phyloP scores from a whole-genome alignment of 2,329 filamentous ascomycete genomes.

The Ascosphaera aggregata region DNA sequence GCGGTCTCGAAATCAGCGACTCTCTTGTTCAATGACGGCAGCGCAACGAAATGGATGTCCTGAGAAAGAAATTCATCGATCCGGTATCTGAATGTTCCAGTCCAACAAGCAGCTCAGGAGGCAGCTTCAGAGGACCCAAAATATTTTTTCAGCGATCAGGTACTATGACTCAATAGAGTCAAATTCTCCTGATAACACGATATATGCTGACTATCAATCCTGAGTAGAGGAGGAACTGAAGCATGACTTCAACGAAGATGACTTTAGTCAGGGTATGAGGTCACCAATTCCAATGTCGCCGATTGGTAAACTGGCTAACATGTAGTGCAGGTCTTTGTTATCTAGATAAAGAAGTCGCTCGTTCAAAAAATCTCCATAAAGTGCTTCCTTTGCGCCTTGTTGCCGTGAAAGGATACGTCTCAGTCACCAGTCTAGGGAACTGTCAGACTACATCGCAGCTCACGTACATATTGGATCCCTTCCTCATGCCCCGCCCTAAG shows the following conservation, averaged over 20 bases:
- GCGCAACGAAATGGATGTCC: background rate
- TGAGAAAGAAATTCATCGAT: background rate
- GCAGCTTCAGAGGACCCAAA: background rate
- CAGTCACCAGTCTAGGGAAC: background rate
- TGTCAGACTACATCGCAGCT: background rate
- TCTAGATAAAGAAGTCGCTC: background rate
- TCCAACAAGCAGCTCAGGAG: background rate
- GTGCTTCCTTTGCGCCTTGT: background rate
- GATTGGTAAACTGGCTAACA: background rate
- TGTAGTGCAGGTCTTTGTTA: background rate
- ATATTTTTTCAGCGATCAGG: background rate
- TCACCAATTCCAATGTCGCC: background rate
- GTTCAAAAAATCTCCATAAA: background rate
- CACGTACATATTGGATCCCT: background rate
- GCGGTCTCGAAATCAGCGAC: no score
- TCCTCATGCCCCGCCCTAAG: background rate
- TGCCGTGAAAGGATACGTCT: background rate
- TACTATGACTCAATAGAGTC: background rate
- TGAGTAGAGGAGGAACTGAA: background rate
- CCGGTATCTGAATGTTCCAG: background rate
- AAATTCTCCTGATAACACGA: background rate
- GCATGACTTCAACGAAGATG: background rate
- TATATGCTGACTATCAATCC: background rate
- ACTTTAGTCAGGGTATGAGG: background rate
- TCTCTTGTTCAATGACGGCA: background rate